phyloP scores from a whole-genome alignment of 2,329 filamentous ascomycete species.

The Pseudophaeomoniella oleicola region DNA sequence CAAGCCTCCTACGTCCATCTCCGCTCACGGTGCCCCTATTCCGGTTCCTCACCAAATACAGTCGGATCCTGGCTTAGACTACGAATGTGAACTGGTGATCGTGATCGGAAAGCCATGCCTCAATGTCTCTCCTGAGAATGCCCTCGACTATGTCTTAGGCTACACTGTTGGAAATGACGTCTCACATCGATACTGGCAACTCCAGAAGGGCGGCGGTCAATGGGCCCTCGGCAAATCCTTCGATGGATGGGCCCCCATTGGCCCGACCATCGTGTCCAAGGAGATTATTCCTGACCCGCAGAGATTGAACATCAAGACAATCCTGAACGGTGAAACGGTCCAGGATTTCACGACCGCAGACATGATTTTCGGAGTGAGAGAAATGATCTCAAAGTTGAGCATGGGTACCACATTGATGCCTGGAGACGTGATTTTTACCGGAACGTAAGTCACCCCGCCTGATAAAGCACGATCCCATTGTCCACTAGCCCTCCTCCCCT shows the following conservation, averaged over 20 bases:
- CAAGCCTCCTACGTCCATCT: conserved; percentile 23
- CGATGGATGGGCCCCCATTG: conserved; percentile 22
- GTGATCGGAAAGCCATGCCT: conserved; percentile 21
- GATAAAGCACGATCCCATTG: no score
- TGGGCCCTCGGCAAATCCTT: conserved; percentile 27
- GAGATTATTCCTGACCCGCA: conserved; percentile 17
- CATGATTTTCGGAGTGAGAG: conserved; percentile 23
- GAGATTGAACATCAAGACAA: conserved; percentile 16
- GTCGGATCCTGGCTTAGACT: conserved; percentile 23
- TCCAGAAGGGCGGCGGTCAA: conserved; percentile 19
- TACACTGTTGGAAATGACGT: conserved; percentile 27
- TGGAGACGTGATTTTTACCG: conserved; percentile 27
- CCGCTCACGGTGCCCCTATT: conserved; percentile 16
- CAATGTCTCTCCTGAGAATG: conserved; percentile 23
- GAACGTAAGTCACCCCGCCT: conserved; percentile 19
- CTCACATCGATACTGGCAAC: conserved; percentile 21
- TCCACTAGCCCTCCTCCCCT: no score
- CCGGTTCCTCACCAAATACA: conserved; percentile 18
- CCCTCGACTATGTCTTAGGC: conserved; percentile 24
- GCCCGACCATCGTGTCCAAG: conserved; percentile 20
- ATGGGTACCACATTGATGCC: conserved; percentile 22
- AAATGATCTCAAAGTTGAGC: conserved; percentile 21
- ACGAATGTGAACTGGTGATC: conserved; percentile 25
- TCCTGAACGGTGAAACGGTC: conserved; percentile 21
- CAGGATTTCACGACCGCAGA: conserved; percentile 24